phyloP scores from a whole-genome alignment of 2,329 filamentous ascomycete species.

The Curvularia sp. region DNA sequence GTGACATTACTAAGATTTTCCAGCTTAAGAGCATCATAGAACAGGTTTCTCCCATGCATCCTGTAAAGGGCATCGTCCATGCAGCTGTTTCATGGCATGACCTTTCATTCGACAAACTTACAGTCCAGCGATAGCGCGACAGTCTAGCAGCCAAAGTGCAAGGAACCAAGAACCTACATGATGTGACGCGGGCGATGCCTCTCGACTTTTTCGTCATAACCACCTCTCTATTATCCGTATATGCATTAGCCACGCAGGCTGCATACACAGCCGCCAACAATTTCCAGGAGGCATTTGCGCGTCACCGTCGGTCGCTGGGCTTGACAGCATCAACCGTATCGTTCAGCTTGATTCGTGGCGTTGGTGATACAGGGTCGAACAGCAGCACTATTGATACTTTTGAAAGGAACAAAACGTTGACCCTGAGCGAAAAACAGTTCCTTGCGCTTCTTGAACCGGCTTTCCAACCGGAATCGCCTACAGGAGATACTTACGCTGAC shows the following conservation, averaged over 20 bases:
- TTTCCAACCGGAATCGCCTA: neutral
- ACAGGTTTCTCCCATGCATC: neutral
- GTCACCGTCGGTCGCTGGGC: conserved; percentile 19
- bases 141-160: conserved; percentile 33
- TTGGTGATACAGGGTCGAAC: conserved; percentile 15
- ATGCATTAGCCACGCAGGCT: conserved; percentile 25
- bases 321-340: conserved; percentile 29
- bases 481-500: neutral
- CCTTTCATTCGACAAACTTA: conserved; percentile 14
- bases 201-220: conserved; percentile 42
- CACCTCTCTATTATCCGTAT: conserved; percentile 24
- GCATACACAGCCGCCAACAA: conserved; percentile 34
- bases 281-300: conserved; percentile 34
- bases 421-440: neutral
- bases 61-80: conserved; percentile 27
- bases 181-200: conserved; percentile 10
- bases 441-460: neutral
- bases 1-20: conserved; percentile 17
- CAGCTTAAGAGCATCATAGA: conserved; percentile 11
- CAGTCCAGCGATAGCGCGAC: conserved; percentile 3
- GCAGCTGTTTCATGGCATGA: conserved; percentile 18
- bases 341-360: conserved; percentile 36
- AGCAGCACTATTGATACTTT: neutral
- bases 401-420: neutral
- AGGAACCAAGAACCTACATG: conserved; percentile 39